Evolutionary conservation across 208 protist genomes (phyloP), one percentile per base, ranked within the genome.

Genomic region (Wallacemonas sp.): DNA sequence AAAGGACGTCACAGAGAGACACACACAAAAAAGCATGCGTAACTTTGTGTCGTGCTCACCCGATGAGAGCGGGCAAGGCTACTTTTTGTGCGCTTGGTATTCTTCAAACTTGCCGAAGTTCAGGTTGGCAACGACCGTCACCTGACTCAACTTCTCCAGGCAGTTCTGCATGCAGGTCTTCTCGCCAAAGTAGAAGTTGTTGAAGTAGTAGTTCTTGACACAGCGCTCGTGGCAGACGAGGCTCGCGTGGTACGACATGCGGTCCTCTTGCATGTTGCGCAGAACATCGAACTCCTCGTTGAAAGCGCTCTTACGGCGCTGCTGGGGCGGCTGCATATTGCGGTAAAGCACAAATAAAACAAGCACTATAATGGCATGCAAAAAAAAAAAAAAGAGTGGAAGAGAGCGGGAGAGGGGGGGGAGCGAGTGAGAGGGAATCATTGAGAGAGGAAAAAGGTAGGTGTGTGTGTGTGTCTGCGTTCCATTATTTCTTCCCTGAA

Each of bases 141-240:
- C 78, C 67, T 96, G 88, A 60, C 82, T 88, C 24, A 94, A 74
- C 76, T 94, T 92, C 32, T 90, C 85, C n/a, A 96, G 66, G 54
- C 91, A 96, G 65, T 96, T 96, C 17, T 82, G 48, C 88, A 94
- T 94, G 77, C 91, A 96, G 16, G 63, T 78, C 68, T 90, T 83
- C 62, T 94, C 91, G 4, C 63, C 39, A 19, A 73, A 64, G 55
- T 91, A 91, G 46, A 94, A 87, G 69, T 93, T 72, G 69, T 94
- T 96, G 24, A 90, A 65, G 65, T 58, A 88, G 71, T 93, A 94
- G 48, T 90, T 74, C 26, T 65, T 57, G 21, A 96, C 81, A 47
- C 91, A 96, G 26, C 87, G 85, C 49, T 94, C 82, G 64, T 93
- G 84, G 68, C 91, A 96, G 39, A 72, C 65, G 24, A 93, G 70